phyloP scores from a whole-genome alignment of 2,329 filamentous ascomycete species.

The Mycogone perniciosa region DNA sequence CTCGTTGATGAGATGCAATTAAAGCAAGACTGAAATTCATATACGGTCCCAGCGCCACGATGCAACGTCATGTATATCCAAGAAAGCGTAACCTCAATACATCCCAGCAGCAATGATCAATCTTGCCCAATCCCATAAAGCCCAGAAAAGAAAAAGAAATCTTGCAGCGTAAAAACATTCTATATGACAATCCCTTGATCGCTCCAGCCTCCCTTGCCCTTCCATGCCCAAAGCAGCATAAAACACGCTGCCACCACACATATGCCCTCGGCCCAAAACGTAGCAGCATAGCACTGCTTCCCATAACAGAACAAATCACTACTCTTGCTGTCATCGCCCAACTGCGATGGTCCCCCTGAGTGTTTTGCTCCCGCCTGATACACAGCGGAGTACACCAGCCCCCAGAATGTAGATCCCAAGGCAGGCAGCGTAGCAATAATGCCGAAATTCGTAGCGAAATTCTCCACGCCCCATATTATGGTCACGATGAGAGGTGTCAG shows the following conservation, averaged over 20 bases:
- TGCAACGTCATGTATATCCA: too few species aligned
- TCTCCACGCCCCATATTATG: conserved; percentile 98
- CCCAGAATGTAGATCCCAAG: conserved; percentile 82
- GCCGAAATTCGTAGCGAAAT: conserved; percentile 97
- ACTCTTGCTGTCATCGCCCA: conserved; percentile 23
- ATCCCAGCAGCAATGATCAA: too few species aligned
- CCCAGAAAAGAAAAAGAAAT: too few species aligned
- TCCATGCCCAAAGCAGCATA: conserved; percentile 75
- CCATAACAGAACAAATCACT: conserved; percentile 70
- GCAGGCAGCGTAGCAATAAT: conserved; percentile 91
- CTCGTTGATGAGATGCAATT: too few species aligned
- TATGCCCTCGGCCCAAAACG: conserved; percentile 79
- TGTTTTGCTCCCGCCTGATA: conserved; percentile 62
- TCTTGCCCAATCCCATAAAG: too few species aligned
- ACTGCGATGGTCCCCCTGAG: conserved; percentile 19
- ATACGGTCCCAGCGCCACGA: too few species aligned
- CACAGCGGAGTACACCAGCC: conserved; percentile 74
- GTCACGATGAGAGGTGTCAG: conserved; percentile 86
- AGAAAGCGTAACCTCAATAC: too few species aligned
- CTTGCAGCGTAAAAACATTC: neutral
- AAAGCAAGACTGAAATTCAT: too few species aligned
- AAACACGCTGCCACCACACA: conserved; percentile 73
- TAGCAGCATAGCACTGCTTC: conserved; percentile 68
- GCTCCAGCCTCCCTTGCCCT: conserved; percentile 68
- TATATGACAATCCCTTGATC: conserved; percentile 64